Conservation (phyloP, 495 filamentous ascomycete species). For the Penicillium cinerascens region DNA sequence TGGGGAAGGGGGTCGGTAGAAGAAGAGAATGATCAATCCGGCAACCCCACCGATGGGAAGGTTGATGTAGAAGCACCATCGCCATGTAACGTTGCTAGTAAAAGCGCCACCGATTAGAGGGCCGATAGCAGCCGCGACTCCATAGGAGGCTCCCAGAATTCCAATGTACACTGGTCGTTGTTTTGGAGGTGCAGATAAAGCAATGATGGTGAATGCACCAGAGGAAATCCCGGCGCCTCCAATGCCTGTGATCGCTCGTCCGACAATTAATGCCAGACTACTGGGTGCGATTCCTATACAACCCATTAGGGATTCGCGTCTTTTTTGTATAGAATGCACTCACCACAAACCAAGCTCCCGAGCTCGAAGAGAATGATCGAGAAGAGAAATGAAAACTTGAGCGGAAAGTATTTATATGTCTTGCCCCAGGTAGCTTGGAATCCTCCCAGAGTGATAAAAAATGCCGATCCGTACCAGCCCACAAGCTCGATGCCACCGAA, state of each 20-base stretch:
- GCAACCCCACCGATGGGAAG: constrained; percentile 46
- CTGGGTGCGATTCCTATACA: constrained; percentile 16
- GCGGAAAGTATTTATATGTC: constrained; percentile 27
- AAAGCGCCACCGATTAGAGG: constrained; percentile 33
- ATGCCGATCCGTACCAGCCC: constrained; percentile 63
- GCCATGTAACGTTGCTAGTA: constrained; percentile 22
- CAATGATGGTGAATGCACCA: constrained; percentile 33
- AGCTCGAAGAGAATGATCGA: constrained; percentile 56
- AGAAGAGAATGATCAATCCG: constrained; percentile 36
- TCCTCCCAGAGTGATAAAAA: constrained; percentile 57
- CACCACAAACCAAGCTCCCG: constrained; percentile 18
- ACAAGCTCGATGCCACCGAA: constrained; percentile 64
- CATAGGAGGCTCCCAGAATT: constrained; percentile 43
- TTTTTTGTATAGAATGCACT: no score
- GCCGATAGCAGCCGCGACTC: constrained; percentile 44
- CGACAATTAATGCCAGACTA: constrained; percentile 56
- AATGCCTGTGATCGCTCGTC: constrained; percentile 67
- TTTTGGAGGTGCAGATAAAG: constrained; percentile 37
- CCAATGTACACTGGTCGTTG: constrained; percentile 48
- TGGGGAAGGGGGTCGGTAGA: constrained; percentile 33
- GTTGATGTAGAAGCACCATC: constrained; percentile 51
- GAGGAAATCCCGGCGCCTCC: constrained; percentile 37
- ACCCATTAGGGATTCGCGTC: neutral
- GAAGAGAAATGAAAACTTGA: constrained; percentile 53
- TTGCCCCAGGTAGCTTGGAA: constrained; percentile 48